These are phyloP conservation scores for Trichoderma sp. DNA, from an alignment of 2,329 filamentous ascomycete genomes.

Conservation along the genomic window DNA sequence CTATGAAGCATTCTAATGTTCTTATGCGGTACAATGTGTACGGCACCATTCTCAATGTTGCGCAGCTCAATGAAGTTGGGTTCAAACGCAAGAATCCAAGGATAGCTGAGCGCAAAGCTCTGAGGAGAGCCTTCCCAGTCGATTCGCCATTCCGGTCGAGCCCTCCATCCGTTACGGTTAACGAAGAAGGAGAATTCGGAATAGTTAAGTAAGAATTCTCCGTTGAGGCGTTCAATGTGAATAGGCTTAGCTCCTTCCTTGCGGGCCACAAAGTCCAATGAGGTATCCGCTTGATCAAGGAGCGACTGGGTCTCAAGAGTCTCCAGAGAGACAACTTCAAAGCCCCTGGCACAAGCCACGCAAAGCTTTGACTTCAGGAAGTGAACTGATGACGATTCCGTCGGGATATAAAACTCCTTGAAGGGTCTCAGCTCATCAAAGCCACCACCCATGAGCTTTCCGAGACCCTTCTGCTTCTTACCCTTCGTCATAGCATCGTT, in stretches of 20 bases:
- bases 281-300: conserved; percentile 95
- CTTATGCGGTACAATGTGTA: conserved; percentile 94
- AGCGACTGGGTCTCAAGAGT: conserved; percentile 97
- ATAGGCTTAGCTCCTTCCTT: conserved; percentile 94
- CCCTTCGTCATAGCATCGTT: conserved; percentile 92
- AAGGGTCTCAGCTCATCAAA: conserved; percentile 95
- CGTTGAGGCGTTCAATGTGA: conserved; percentile 94
- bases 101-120: conserved; percentile 90
- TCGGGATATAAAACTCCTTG: conserved; percentile 98
- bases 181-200: conserved; percentile 99
- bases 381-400: conserved; percentile 96
- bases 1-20: conserved; percentile 98
- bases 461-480: conserved; percentile 92
- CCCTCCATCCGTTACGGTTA: conserved; percentile 96
- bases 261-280: conserved; percentile 91
- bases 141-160: conserved; percentile 93
- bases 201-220: conserved; percentile 97
- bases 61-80: conserved; percentile 96
- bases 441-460: conserved; percentile 89
- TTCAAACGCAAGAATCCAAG: conserved; percentile 96
- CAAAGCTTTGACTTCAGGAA: conserved; percentile 96
- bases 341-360: conserved; percentile 91
- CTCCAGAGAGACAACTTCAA: conserved; percentile 94
- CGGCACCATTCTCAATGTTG: conserved; percentile 89
- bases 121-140: conserved; percentile 95